Conservation (phyloP, 352 stramenopile genomes). For the Pythium plurisporium region DNA sequence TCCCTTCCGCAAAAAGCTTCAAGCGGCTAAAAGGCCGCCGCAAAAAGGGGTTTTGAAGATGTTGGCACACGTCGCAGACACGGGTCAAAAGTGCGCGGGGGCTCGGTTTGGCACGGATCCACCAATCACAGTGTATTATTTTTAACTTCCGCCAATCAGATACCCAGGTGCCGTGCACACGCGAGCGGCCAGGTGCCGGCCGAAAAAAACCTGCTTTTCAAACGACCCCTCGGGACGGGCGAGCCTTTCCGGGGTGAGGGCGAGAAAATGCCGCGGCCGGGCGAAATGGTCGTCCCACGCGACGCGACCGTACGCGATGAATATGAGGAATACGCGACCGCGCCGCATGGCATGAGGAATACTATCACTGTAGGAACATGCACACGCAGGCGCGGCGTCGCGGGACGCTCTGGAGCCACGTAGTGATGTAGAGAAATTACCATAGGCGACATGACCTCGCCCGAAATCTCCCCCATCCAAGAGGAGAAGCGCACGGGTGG, state of each 20-base stretch:
- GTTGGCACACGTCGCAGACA: conserved; percentile 21
- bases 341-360: neutral
- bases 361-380: neutral
- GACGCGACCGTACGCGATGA: neutral
- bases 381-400: neutral
- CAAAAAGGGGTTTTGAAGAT: conserved; percentile 9
- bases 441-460: conserved; percentile 15
- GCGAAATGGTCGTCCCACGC: conserved; percentile 10
- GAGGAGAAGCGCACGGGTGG: conserved; percentile 2
- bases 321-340: neutral
- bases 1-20: neutral
- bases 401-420: neutral
- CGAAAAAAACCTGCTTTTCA: conserved; percentile 8
- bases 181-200: neutral
- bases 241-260: neutral
- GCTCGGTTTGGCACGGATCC: conserved; percentile 11
- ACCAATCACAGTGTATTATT: conserved; percentile 17
- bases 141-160: conserved; percentile 29
- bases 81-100: conserved; percentile 21
- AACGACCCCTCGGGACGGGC: neutral
- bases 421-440: neutral
- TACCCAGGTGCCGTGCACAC: conserved; percentile 1
- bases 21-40: neutral
- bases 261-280: conserved; percentile 2
- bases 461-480: conserved; percentile 9